Evolutionary conservation across 2,329 filamentous ascomycete species (phyloP).

Genomic region (Aspergillus nomiae): DNA sequence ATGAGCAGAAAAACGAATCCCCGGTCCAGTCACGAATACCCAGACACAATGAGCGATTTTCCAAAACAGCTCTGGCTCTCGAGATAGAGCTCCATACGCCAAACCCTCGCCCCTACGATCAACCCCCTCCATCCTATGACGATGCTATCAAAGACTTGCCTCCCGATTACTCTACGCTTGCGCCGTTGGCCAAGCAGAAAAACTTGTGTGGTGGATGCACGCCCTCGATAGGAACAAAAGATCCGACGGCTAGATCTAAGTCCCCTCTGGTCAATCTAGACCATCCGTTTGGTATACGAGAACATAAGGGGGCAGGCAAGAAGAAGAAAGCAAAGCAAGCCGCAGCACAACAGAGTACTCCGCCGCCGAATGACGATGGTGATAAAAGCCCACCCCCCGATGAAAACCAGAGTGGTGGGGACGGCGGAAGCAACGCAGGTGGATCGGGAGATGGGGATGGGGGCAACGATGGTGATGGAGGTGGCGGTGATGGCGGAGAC

Average conservation of each 20-base stretch:
- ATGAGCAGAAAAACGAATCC: neutral
- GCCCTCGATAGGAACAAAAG: conserved; percentile 6
- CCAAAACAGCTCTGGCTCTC: conserved; percentile 6
- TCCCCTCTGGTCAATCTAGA: conserved; percentile 28
- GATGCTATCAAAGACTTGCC: conserved; percentile 36
- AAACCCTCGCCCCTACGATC: conserved; percentile 23
- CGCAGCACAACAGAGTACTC: conserved; percentile 16
- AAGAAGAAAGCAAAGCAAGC: conserved; percentile 22
- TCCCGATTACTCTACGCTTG: conserved; percentile 34
- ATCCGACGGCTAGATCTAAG: conserved; percentile 9
- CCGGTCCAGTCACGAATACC: neutral
- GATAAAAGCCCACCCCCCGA: conserved; percentile 16
- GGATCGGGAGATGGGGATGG: conserved; percentile 35
- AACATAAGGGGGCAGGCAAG: conserved; percentile 31
- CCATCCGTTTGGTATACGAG: conserved; percentile 28
- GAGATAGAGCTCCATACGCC: conserved; percentile 16
- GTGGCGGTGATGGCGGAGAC: conserved; percentile 37
- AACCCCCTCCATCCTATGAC: conserved; percentile 35
- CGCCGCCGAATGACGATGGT: conserved; percentile 32
- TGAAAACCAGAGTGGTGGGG: conserved; percentile 23
- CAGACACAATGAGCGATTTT: neutral
- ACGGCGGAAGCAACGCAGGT: conserved; percentile 24
- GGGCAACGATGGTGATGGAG: conserved; percentile 37
- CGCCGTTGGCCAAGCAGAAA: conserved; percentile 30
- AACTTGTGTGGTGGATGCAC: conserved; percentile 10